These are phyloP conservation scores for Pythium insidiosum DNA, from an alignment of 352 stramenopile species.

Conservation along the genomic window DNA sequence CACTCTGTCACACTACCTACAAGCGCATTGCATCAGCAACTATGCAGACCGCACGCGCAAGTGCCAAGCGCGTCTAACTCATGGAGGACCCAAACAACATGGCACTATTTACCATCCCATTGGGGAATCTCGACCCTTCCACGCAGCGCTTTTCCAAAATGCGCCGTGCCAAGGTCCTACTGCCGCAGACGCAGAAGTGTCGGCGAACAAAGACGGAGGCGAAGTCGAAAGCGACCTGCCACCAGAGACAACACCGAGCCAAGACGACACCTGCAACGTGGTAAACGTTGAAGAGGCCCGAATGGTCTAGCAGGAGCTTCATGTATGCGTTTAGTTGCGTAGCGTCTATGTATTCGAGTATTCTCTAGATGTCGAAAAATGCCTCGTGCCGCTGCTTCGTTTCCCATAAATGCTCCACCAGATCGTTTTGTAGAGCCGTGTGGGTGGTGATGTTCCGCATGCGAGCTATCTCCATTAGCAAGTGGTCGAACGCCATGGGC, in stretches of 20 bases:
- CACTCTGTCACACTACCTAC: too few relatives aligned
- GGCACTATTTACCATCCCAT: background rate
- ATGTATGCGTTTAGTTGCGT: too few relatives aligned
- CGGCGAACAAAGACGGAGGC: too few relatives aligned
- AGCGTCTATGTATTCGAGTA: too few relatives aligned
- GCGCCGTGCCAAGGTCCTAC: background rate
- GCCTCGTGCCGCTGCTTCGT: constrained; percentile 1
- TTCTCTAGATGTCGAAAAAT: too few relatives aligned
- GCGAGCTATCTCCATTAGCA: background rate
- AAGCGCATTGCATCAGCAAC: background rate
- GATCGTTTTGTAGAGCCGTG: background rate
- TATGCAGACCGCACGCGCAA: background rate
- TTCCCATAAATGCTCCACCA: constrained; percentile 2
- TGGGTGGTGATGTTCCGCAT: background rate
- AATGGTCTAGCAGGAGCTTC: too few relatives aligned
- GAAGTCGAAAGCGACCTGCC: too few relatives aligned
- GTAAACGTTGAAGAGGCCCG: too few relatives aligned
- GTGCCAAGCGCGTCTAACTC: background rate
- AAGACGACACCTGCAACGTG: too few relatives aligned
- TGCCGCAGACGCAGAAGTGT: too few relatives aligned
- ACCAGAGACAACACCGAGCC: too few relatives aligned
- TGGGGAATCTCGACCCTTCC: background rate
- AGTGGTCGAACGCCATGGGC: constrained; percentile 1
- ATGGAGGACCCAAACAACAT: constrained; percentile 1
- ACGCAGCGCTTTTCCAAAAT: background rate